These are phyloP conservation scores for Geosiphon pyriformis DNA, from an alignment of 192 early-diverging fungal species.

Conservation along the genomic window DNA sequence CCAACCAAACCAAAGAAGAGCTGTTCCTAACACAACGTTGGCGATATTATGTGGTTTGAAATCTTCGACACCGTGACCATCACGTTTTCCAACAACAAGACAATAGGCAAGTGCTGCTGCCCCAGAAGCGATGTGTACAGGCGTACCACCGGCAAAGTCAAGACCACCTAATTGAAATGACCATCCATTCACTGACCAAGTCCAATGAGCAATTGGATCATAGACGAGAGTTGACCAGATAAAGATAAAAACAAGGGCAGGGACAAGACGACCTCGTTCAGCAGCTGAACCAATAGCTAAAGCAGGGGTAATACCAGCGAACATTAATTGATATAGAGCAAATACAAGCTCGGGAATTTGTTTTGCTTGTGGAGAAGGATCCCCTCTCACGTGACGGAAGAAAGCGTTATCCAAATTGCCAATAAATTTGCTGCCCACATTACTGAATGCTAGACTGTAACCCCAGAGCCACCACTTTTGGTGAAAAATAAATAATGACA, in stretches of 20 bases:
- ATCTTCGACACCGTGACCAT: constrained; percentile 62
- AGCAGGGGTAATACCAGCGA: constrained; percentile 86
- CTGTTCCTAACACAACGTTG: constrained; percentile 87
- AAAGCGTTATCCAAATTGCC: constrained; percentile 78
- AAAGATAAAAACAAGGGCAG: constrained; percentile 85
- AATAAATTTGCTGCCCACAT: constrained; percentile 63
- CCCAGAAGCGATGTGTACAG: constrained; percentile 89
- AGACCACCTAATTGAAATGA: constrained; percentile 71
- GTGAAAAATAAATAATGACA: neutral
- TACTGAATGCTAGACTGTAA: constrained; percentile 82
- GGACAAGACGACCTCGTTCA: constrained; percentile 82
- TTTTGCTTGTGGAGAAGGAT: neutral
- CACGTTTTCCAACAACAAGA: constrained; percentile 76
- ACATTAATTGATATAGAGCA: constrained; percentile 86
- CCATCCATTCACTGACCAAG: constrained; percentile 88
- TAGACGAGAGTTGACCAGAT: constrained; percentile 95
- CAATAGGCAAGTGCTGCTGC: constrained; percentile 85
- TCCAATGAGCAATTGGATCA: constrained; percentile 93
- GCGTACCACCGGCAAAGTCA: constrained; percentile 97
- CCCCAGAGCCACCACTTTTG: constrained; percentile 94
- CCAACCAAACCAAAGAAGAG: constrained; percentile 94
- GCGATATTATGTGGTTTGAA: constrained; percentile 87
- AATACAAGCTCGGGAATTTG: constrained; percentile 31
- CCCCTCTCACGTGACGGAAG: constrained; percentile 8
- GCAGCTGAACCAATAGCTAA: constrained; percentile 90